A percentile compares a stretch with the other conserved stretches of the same genome.
phyloP scores from a whole-genome alignment of 2,329 filamentous ascomycete genomes.

The Penicillium griseofulvum region DNA sequence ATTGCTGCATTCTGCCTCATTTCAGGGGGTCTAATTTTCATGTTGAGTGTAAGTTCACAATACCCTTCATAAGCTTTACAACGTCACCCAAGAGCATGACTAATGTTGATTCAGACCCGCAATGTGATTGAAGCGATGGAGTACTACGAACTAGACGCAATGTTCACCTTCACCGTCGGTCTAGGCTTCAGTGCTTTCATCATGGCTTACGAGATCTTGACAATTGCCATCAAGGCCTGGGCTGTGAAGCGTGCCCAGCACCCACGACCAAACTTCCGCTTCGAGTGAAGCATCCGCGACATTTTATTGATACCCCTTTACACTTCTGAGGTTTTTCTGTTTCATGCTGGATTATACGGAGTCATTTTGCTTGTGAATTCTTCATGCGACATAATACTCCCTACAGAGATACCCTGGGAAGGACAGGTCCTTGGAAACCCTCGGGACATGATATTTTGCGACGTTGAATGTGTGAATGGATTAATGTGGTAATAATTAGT shows the following conservation, averaged over 20 bases:
- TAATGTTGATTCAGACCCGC: slow-evolving; percentile 55
- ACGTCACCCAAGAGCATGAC: slow-evolving; percentile 10
- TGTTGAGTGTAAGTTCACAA: slow-evolving; percentile 70
- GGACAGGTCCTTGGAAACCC: background rate
- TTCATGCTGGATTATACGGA: slow-evolving; percentile 1
- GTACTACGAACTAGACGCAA: slow-evolving; percentile 73
- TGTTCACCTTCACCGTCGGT: slow-evolving; percentile 88
- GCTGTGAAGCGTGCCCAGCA: slow-evolving; percentile 53
- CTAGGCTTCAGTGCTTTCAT: slow-evolving; percentile 79
- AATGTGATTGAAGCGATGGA: slow-evolving; percentile 78
- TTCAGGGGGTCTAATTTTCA: slow-evolving; percentile 84
- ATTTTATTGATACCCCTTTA: slow-evolving; percentile 18
- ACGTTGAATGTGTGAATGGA: background rate
- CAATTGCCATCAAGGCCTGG: slow-evolving; percentile 86
- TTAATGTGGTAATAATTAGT: slow-evolving; percentile 7
- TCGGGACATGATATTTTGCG: background rate
- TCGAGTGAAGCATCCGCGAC: slow-evolving; percentile 21
- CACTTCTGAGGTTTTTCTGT: slow-evolving; percentile 8
- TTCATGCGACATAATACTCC: slow-evolving; percentile 1
- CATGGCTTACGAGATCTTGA: slow-evolving; percentile 78
- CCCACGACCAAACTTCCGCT: slow-evolving; percentile 31
- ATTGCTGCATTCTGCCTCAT: slow-evolving; percentile 82
- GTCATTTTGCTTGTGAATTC: background rate
- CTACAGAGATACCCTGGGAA: background rate
- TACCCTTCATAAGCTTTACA: background rate